These are phyloP conservation scores for Dendrobium nobile DNA, from an alignment of 106 monocot genomes.

Conservation along the genomic window DNA sequence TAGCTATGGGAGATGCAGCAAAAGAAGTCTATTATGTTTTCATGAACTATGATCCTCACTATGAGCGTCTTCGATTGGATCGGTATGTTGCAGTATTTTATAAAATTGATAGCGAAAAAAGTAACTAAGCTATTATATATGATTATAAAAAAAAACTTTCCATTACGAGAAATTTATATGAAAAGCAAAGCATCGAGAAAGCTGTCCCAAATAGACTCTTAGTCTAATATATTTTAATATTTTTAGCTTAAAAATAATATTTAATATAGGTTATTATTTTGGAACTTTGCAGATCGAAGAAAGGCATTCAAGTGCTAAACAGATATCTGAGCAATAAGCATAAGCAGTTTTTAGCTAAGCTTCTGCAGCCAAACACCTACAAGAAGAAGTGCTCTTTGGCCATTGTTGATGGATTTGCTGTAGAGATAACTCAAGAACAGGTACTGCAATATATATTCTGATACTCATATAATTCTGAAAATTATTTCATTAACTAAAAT, in stretches of 20 bases:
- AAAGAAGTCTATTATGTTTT: slow-evolving; percentile 50
- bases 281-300: slow-evolving; percentile 31
- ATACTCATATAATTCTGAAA: not conserved
- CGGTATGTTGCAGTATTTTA: slow-evolving; percentile 12
- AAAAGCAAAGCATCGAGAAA: too few relatives aligned
- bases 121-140: too few relatives aligned
- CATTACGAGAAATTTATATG: too few relatives aligned
- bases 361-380: slow-evolving; percentile 52
- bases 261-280: not conserved
- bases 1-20: slow-evolving; percentile 5
- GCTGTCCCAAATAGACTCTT: not conserved
- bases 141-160: too few relatives aligned
- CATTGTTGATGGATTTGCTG: slow-evolving; percentile 83
- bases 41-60: slow-evolving; percentile 70
- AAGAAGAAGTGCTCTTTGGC: slow-evolving; percentile 67
- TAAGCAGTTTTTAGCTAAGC: slow-evolving; percentile 45
- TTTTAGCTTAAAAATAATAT: not conserved
- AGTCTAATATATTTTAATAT: not conserved
- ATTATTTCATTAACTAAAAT: not conserved
- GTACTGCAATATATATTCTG: slow-evolving; percentile 9
- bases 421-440: slow-evolving; percentile 72
- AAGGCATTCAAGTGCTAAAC: slow-evolving; percentile 43
- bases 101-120: too few relatives aligned
- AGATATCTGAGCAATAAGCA: slow-evolving; percentile 75
- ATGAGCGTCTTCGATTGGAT: slow-evolving; percentile 33